phyloP scores from a whole-genome alignment of 345 rosid genomes.

The Melastoma malabathricum region DNA sequence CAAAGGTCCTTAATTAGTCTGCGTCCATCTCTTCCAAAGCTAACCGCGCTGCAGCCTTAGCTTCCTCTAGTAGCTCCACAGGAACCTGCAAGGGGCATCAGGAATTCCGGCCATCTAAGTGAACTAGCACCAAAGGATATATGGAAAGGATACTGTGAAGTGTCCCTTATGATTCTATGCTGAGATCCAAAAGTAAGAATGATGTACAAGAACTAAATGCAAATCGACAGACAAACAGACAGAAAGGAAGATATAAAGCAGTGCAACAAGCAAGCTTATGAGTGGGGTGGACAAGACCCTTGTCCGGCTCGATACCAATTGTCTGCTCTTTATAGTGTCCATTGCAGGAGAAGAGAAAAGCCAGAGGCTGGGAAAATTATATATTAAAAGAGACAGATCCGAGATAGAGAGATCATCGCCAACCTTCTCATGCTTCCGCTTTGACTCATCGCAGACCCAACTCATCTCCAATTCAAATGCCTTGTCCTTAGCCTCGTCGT shows the following conservation, averaged over 20 bases:
- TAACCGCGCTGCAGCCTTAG: slow-evolving; percentile 70
- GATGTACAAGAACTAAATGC: too few species aligned
- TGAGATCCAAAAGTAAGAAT: too few species aligned
- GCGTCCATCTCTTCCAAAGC: slow-evolving; percentile 99
- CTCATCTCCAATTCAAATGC: slow-evolving; percentile 95
- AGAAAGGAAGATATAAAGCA: too few species aligned
- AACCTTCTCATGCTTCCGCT: slow-evolving; percentile 82
- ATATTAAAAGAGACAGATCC: too few species aligned
- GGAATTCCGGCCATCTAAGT: neutral
- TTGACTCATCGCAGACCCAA: slow-evolving; percentile 94
- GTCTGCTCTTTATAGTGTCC: too few species aligned
- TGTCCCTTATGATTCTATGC: too few species aligned
- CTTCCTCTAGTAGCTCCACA: slow-evolving; percentile 76
- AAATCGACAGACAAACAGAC: too few species aligned
- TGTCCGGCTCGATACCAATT: too few species aligned
- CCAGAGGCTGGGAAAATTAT: neutral
- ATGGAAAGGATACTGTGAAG: neutral
- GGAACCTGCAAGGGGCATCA: slow-evolving; percentile 50
- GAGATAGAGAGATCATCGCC: neutral
- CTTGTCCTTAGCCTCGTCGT: slow-evolving; percentile 97
- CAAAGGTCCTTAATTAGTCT: slow-evolving; percentile 24
- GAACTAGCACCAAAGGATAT: neutral
- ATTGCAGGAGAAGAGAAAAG: too few species aligned
- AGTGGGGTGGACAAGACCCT: too few species aligned
- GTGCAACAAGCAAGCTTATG: too few species aligned